phyloP scores from a whole-genome alignment of 805 yeast genomes.

The Sporopachydermia quercuum region DNA sequence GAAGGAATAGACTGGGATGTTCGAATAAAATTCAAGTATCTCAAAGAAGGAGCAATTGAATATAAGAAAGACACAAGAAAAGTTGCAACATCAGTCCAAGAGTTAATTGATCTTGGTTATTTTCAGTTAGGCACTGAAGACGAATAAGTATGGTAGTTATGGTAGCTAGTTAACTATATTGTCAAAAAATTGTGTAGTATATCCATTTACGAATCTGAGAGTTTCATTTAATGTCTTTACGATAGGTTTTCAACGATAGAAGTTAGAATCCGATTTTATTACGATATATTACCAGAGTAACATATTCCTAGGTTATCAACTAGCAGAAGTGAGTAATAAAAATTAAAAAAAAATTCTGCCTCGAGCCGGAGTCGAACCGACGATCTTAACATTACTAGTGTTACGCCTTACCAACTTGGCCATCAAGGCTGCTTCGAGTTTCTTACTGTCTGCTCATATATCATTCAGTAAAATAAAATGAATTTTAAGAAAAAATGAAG shows the following conservation, averaged over 20 bases:
- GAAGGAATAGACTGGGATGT: constrained; percentile 19
- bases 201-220: too few species aligned
- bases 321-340: too few species aligned
- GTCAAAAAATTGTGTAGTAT: too few species aligned
- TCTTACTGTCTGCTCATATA: too few species aligned
- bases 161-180: too few species aligned
- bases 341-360: constrained; percentile 17
- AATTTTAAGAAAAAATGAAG: too few species aligned
- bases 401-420: constrained; percentile 39
- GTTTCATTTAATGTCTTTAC: background rate
- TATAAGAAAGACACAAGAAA: background rate
- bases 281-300: too few species aligned
- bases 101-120: constrained; percentile 2
- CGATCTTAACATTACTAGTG: constrained; percentile 1
- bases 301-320: too few species aligned
- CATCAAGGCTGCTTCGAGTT: constrained; percentile 39
- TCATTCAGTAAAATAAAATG: too few species aligned
- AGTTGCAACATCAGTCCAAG: background rate
- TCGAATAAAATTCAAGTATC: constrained; percentile 7
- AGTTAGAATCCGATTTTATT: background rate
- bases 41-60: background rate
- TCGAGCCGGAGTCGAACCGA: constrained; percentile 1
- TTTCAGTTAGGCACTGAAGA: constrained; percentile 1
- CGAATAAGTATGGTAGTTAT: too few species aligned
- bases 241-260: background rate